A percentile compares a stretch with the other conserved stretches of the same genome.
phyloP scores from a whole-genome alignment of 768 basidiomycete species.

The Amanita inopinata region DNA sequence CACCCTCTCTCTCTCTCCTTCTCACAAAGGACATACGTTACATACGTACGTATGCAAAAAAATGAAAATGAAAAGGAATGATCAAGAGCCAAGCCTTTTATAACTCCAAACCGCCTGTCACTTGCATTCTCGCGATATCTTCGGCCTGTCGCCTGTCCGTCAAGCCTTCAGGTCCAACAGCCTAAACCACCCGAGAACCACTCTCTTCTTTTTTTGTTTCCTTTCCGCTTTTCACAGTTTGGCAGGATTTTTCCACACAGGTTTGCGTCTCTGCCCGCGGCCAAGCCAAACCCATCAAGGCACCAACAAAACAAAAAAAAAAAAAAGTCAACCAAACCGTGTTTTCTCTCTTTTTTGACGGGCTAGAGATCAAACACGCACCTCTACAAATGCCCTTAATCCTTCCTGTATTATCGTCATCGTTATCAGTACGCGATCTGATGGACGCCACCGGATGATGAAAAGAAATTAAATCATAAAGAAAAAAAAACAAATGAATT shows the following conservation, averaged over 20 bases:
- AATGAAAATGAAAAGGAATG: neutral
- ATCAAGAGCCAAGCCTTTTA: neutral
- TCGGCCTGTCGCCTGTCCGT: too few relatives aligned
- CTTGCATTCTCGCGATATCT: too few relatives aligned
- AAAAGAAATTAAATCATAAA: neutral
- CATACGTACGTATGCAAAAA: too few relatives aligned
- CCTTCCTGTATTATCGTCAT: conserved; percentile 45
- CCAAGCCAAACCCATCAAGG: neutral
- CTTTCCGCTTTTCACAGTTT: conserved; percentile 9
- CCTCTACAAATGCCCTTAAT: conserved; percentile 57
- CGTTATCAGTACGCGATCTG: conserved; percentile 10
- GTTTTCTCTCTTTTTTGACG: neutral
- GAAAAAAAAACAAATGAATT: neutral
- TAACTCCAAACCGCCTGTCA: too few relatives aligned
- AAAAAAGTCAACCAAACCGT: neutral
- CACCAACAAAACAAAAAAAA: neutral
- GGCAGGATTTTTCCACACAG: conserved; percentile 10
- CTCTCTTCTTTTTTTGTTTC: neutral
- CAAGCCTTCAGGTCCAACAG: neutral
- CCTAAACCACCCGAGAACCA: conserved; percentile 3
- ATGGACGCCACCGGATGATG: too few relatives aligned
- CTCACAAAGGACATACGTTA: too few relatives aligned
- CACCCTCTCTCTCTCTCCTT: too few relatives aligned
- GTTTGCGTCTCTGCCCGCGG: conserved; percentile 12
- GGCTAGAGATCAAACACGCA: conserved; percentile 20